Conservation (phyloP, 176 grass and related monocot genomes). For the Carex pumila region DNA sequence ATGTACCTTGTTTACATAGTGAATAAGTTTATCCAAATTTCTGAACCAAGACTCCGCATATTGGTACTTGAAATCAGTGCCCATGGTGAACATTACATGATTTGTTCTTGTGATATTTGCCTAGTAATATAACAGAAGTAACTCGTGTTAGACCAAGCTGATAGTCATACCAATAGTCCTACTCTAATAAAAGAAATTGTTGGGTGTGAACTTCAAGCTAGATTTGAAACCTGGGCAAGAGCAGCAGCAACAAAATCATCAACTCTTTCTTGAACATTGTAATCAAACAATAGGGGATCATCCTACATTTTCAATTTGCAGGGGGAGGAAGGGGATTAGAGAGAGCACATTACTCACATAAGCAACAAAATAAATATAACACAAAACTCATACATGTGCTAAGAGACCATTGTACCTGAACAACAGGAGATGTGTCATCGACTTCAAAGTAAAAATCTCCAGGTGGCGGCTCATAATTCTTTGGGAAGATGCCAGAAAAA, state of each 20-base stretch:
- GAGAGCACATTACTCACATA: neutral
- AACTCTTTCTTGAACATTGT: constrained; percentile 89
- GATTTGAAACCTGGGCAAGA: constrained; percentile 56
- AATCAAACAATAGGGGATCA: constrained; percentile 83
- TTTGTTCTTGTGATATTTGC: constrained; percentile 94
- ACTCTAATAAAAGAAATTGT: neutral
- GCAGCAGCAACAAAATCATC: constrained; percentile 96
- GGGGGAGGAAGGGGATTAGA: neutral
- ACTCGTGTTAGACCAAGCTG: constrained; percentile 16
- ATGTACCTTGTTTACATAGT: constrained; percentile 90
- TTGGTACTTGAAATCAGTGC: constrained; percentile 99
- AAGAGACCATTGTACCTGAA: constrained; percentile 47
- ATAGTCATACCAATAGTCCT: constrained; percentile 4
- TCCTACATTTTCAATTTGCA: constrained; percentile 39
- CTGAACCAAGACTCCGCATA: constrained; percentile 95
- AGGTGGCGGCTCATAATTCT: constrained; percentile 96
- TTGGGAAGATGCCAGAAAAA: constrained; percentile 87
- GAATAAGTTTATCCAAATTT: constrained; percentile 94
- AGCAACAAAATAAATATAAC: neutral
- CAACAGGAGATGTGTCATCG: constrained; percentile 50
- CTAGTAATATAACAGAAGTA: constrained; percentile 36
- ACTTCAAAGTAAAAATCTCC: constrained; percentile 96
- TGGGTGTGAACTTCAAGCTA: neutral
- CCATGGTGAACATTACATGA: constrained; percentile 99
- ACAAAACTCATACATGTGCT: neutral